phyloP scores from a whole-genome alignment of 208 protist species.

The Spongospora subterranea region DNA sequence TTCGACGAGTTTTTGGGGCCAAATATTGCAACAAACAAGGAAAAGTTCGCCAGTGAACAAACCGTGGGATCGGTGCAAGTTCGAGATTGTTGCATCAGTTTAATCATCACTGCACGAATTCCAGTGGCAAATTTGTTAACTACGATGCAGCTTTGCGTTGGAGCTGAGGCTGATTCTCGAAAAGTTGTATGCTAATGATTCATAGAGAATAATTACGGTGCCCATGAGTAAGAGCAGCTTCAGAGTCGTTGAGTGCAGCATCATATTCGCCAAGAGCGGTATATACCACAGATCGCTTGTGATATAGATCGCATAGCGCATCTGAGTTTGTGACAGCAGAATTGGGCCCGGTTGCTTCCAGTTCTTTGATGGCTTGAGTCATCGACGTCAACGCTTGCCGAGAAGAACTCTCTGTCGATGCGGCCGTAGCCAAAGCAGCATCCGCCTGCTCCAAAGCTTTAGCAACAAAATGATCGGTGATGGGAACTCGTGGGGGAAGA shows the following conservation, averaged over 20 bases:
- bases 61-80: neutral
- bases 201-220: neutral
- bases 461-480: neutral
- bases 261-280: conserved; percentile 12
- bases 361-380: neutral
- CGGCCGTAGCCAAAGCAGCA: neutral
- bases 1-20: too few species aligned
- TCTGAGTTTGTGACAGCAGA: neutral
- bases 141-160: neutral
- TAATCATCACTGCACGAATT: neutral
- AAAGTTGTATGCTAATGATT: too few species aligned
- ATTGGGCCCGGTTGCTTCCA: neutral
- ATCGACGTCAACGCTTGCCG: neutral
- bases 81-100: neutral
- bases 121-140: neutral
- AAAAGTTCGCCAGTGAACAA: neutral
- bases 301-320: conserved; percentile 40
- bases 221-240: conserved; percentile 9
- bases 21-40: neutral
- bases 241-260: neutral
- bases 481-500: neutral
- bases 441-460: neutral
- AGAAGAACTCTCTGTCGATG: neutral
- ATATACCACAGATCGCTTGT: conserved; percentile 26
- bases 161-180: too few species aligned